A percentile compares a stretch with the other conserved stretches of the same genome.
phyloP scores from a whole-genome alignment of 768 basidiomycete genomes.

The Amanita rubescens region DNA sequence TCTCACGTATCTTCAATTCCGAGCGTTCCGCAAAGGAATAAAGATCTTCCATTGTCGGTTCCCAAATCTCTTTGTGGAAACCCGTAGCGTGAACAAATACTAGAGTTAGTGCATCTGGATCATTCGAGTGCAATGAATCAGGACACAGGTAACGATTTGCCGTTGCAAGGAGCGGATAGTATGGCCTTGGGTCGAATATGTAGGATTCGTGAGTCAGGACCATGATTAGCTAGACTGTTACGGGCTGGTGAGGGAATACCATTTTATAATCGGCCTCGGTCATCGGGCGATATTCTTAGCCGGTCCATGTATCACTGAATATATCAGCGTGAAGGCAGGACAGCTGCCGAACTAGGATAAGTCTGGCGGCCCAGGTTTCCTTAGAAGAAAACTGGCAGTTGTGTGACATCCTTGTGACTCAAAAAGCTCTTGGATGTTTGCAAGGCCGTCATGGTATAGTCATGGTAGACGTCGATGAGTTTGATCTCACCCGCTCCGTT shows the following conservation, averaged over 20 bases:
- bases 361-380: too few relatives aligned
- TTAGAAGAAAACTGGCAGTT: too few relatives aligned
- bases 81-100: constrained; percentile 48
- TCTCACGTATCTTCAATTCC: constrained; percentile 34
- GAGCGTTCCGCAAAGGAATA: constrained; percentile 15
- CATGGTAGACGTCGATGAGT: too few relatives aligned
- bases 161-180: constrained; percentile 39
- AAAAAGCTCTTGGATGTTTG: too few relatives aligned
- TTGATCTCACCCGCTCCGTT: too few relatives aligned
- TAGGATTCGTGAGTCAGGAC: constrained; percentile 22
- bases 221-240: background rate
- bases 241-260: background rate
- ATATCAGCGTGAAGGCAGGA: too few relatives aligned
- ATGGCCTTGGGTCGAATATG: constrained; percentile 46
- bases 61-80: constrained; percentile 55
- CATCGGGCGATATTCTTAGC: too few relatives aligned
- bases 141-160: constrained; percentile 44
- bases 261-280: too few relatives aligned
- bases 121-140: constrained; percentile 22
- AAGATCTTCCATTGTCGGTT: constrained; percentile 44
- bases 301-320: too few relatives aligned
- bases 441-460: too few relatives aligned
- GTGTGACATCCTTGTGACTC: too few relatives aligned
- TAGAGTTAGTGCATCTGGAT: constrained; percentile 36
- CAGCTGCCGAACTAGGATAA: too few relatives aligned